Evolutionary conservation across 2,329 filamentous ascomycete species (phyloP).

Genomic region (Xylariaceae sp.): DNA sequence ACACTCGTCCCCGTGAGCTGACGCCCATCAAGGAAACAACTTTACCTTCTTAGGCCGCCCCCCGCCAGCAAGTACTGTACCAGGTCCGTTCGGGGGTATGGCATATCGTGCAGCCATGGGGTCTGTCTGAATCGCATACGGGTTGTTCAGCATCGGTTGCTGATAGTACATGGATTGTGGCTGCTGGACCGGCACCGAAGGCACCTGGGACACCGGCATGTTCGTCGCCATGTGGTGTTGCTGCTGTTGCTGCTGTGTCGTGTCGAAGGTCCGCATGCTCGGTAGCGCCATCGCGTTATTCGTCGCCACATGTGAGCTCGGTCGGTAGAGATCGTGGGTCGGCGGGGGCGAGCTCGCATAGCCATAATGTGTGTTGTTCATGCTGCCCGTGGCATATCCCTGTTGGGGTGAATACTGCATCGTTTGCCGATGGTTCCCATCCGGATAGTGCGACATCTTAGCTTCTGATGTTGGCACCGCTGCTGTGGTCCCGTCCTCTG

Average conservation of each 20-base stretch:
- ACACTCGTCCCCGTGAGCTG: constrained; percentile 24
- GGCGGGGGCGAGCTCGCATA: constrained; percentile 24
- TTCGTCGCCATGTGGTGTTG: constrained; percentile 36
- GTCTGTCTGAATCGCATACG: constrained; percentile 42
- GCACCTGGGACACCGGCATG: constrained; percentile 34
- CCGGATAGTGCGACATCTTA: constrained; percentile 29
- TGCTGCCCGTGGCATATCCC: constrained; percentile 25
- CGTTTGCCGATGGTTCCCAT: constrained; percentile 26
- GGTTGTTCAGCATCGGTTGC: constrained; percentile 30
- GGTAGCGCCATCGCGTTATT: constrained; percentile 36
- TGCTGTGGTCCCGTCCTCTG: constrained; percentile 15
- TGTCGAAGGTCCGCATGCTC: constrained; percentile 42
- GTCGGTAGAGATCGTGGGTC: constrained; percentile 35
- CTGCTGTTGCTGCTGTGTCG: constrained; percentile 29
- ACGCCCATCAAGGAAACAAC: constrained; percentile 4
- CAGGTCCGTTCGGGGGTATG: constrained; percentile 45
- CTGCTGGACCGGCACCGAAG: constrained; percentile 33
- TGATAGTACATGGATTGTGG: constrained; percentile 42
- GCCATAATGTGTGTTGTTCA: constrained; percentile 29
- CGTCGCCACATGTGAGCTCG: constrained; percentile 24
- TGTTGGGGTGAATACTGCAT: constrained; percentile 26
- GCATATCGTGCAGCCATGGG: constrained; percentile 41
- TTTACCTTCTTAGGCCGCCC: constrained; percentile 56
- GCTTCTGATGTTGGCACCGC: constrained; percentile 15
- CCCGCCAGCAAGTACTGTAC: constrained; percentile 42